phyloP scores from a whole-genome alignment of 2,329 filamentous ascomycete genomes.

The Neofusicoccum sp. region DNA sequence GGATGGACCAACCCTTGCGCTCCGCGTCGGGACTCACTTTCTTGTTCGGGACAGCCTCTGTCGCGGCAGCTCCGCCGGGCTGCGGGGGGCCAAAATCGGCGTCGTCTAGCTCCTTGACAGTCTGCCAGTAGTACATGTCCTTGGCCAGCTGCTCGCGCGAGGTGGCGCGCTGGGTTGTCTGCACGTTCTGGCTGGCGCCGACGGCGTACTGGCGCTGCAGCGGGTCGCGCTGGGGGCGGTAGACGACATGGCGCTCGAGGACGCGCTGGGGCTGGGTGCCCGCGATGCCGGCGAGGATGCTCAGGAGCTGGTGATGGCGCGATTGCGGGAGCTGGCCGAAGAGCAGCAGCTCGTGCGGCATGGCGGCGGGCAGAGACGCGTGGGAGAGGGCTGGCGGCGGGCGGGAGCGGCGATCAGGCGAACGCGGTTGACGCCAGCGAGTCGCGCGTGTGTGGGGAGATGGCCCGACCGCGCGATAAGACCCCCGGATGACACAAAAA shows the following conservation, averaged over 20 bases:
- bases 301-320: constrained; percentile 62
- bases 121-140: constrained; percentile 57
- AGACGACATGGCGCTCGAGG: constrained; percentile 60
- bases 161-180: constrained; percentile 28
- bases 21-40: constrained; percentile 9
- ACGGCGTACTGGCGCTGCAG: constrained; percentile 39
- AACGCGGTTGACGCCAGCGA: constrained; percentile 17
- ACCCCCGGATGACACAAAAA: constrained; percentile 17
- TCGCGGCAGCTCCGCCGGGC: constrained; percentile 23
- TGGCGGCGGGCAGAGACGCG: not conserved
- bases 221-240: constrained; percentile 56
- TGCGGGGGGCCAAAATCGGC: constrained; percentile 35
- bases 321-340: constrained; percentile 60
- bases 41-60: constrained; percentile 1
- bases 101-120: constrained; percentile 48
- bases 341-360: constrained; percentile 62
- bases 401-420: constrained; percentile 3
- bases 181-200: constrained; percentile 41
- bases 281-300: constrained; percentile 63
- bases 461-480: constrained; percentile 17
- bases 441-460: constrained; percentile 7
- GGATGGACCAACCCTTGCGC: constrained; percentile 38
- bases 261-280: constrained; percentile 61
- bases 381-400: not conserved
- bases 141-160: constrained; percentile 34